A percentile compares a stretch with the other conserved stretches of the same genome.
These are phyloP conservation scores for Metarhizium robertsii DNA, from an alignment of 2,329 filamentous ascomycete genomes.

Conservation along the genomic window DNA sequence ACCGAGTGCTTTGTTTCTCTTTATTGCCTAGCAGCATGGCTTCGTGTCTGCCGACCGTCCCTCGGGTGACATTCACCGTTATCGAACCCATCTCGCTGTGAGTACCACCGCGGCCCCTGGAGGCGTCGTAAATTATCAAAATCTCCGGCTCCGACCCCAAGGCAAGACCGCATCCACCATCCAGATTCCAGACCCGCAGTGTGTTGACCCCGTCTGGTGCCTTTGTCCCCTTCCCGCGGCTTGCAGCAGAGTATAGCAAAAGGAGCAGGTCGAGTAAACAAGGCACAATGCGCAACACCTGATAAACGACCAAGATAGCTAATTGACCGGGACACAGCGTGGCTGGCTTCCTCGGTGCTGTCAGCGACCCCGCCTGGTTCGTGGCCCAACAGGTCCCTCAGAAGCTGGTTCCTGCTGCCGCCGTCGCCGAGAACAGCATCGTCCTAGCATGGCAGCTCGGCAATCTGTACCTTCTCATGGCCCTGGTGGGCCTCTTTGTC, in stretches of 20 bases:
- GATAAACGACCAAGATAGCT: slow-evolving; percentile 6
- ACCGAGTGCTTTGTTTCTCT: neutral
- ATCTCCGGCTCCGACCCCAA: slow-evolving; percentile 3
- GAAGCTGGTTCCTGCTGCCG: slow-evolving; percentile 17
- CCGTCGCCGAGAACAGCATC: slow-evolving; percentile 35
- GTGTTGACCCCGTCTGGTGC: neutral
- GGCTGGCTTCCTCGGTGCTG: slow-evolving; percentile 46
- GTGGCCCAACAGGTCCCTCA: slow-evolving; percentile 50
- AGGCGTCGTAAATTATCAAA: neutral
- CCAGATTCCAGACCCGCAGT: neutral
- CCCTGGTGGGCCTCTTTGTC: slow-evolving; percentile 53
- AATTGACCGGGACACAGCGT: slow-evolving; percentile 33
- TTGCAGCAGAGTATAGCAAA: neutral
- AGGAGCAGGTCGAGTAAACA: neutral
- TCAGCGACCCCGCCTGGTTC: slow-evolving; percentile 52
- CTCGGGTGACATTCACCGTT: slow-evolving; percentile 56
- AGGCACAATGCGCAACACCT: neutral
- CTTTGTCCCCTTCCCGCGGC: neutral
- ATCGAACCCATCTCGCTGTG: slow-evolving; percentile 62
- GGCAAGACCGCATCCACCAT: neutral
- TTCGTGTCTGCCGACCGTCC: slow-evolving; percentile 52
- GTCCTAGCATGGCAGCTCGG: slow-evolving; percentile 59
- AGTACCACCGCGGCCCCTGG: slow-evolving; percentile 15
- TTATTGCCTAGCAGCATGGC: slow-evolving; percentile 34
- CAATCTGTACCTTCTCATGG: slow-evolving; percentile 59